phyloP scores from a whole-genome alignment of 805 yeast genomes.

The Alloascoidea africana region DNA sequence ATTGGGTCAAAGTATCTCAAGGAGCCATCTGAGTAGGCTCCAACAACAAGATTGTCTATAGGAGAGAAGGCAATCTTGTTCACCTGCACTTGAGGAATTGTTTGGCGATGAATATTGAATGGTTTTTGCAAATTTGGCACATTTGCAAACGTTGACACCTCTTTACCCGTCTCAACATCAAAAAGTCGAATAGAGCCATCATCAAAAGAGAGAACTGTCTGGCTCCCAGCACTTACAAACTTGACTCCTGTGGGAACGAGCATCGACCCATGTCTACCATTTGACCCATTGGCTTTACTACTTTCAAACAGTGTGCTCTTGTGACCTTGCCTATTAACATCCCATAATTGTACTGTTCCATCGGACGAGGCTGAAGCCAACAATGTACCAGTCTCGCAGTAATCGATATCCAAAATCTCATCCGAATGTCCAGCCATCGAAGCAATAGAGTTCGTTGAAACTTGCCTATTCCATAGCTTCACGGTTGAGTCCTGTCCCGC shows the following conservation, averaged over 20 bases:
- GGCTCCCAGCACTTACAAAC: slow-evolving; percentile 1
- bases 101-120: background rate
- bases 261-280: background rate
- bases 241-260: background rate
- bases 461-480: slow-evolving; percentile 9
- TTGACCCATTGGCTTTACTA: background rate
- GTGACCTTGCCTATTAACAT: background rate
- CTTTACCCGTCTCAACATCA: slow-evolving; percentile 9
- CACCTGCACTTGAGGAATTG: too few species aligned
- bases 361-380: slow-evolving; percentile 11
- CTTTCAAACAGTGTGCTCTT: slow-evolving; percentile 1
- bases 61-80: background rate
- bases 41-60: background rate
- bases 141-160: slow-evolving; percentile 6
- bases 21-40: background rate
- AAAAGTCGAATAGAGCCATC: slow-evolving; percentile 7
- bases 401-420: slow-evolving; percentile 7
- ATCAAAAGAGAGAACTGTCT: slow-evolving; percentile 9
- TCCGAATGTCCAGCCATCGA: slow-evolving; percentile 8
- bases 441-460: slow-evolving; percentile 4
- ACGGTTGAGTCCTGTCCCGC: slow-evolving; percentile 10
- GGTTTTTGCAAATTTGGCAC: background rate
- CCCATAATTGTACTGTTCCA: slow-evolving; percentile 2
- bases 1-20: background rate
- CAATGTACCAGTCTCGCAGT: slow-evolving; percentile 5